Evolutionary conservation across 805 yeast genomes (phyloP), one percentile per base, ranked within the genome.

Genomic region (Ogataea populi-albae): DNA sequence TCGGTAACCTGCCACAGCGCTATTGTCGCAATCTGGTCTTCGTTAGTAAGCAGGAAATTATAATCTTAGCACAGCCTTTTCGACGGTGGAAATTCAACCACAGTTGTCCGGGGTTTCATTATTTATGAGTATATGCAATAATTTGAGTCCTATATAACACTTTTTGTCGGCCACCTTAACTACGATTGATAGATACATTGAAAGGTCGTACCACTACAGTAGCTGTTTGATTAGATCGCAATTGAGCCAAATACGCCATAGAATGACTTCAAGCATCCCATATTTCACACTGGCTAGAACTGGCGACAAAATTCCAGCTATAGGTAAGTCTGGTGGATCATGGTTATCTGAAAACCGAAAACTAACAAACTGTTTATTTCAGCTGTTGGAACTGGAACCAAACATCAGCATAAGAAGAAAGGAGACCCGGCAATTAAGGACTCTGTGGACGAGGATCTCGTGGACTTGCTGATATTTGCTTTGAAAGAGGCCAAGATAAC

Each of bases 321-420:
- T 77, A 23, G 81, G 76, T 32, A 46, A 12, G 52, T 40, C n/a
- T n/a, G n/a, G n/a, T n/a, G n/a, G n/a, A n/a, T n/a, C n/a, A n/a
- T 19, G 11, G 19, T 17, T 16, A 9, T 8, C 10, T 4, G 17
- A 19, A 31, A 7, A 17, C 10, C 7, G 17, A 23, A 23, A 18
- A 26, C 31, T 19, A n/a, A 17, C 19, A 16, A 11, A 16, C 10
- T 12, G 6, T 9, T 11, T 26, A 23, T 10, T 33, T 9, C 17
- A 37, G 51, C 51, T 4, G 69, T 72, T 28, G 83, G 83, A 3
- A 61, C 78, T n/a, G 83, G 83, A 14, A 75, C 81, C 37, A 73
- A 72, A 47, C 78, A 80, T 73, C 62, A 57, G 47, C 54, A 40
- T 55, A 65, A 53, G 33, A 62, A 61, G 43, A 52, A 52, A 46